Base-by-base conservation (phyloP, 2,329 filamentous ascomycete species). In the Talaromyces sp. region DNA sequence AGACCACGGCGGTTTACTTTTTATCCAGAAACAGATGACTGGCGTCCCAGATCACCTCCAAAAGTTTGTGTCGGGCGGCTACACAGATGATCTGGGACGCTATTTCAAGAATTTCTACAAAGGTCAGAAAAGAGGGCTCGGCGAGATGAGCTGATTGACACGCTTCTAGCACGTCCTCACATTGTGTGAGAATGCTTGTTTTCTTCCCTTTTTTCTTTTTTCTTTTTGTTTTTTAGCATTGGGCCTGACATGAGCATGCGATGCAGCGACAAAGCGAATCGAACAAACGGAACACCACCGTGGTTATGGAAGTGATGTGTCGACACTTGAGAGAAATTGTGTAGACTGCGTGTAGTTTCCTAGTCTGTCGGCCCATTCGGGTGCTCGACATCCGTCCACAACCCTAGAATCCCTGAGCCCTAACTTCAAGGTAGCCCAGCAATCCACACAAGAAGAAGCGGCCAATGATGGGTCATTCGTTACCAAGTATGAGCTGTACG, bases 311-410 rank as follows among this genome's bases (percentile, higher is more conserved):
- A n/a, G n/a, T n/a, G n/a, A n/a, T n/a, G n/a, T n/a, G n/a, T n/a
- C n/a, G n/a, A n/a, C n/a, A n/a, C n/a, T n/a, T n/a, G n/a, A n/a
- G n/a, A n/a, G n/a, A n/a, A n/a, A n/a, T n/a, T n/a, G n/a, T n/a
- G n/a, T n/a, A n/a, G n/a, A n/a, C n/a, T 52, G 8, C 23, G 28
- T 52, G 48, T 35, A 18, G 31, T 33, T 33, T 8, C 5, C 16
- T 52, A n/a, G 16, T 5, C 14, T 28, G 35, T 57, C 55, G 16
- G 39, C 28, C 55, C 55, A 57, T 42, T 40, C 55, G 55, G 55
- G 33, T 40, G 37, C 21, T 25, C 14, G 55, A 23, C 21, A 28
- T 42, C 55, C 55, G 55, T 11, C 54, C 8, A 16, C 28, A 57
- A 28, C 55, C 37, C 55, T 57, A 42, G 42, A 50, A 12, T 16